Evolutionary conservation across 106 monocot species (phyloP).

Genomic region (Phalaenopsis equestris): DNA sequence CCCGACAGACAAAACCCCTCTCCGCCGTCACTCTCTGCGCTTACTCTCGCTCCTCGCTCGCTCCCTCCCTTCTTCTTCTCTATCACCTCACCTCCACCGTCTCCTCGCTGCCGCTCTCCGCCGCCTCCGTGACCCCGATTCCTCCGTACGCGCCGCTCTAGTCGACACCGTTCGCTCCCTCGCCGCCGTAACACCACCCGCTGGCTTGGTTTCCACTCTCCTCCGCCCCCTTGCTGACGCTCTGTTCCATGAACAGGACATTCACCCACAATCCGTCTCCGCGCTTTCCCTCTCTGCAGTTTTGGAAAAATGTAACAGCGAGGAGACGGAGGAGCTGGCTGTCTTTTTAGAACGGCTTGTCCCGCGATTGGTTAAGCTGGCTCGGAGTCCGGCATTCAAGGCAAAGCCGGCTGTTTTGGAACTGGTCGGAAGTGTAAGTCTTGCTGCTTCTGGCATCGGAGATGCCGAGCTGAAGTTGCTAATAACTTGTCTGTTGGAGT

Average conservation of each 20-base stretch:
- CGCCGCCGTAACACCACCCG: constrained; percentile 19
- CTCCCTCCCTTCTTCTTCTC: constrained; percentile 20
- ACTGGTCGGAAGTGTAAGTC: constrained; percentile 45
- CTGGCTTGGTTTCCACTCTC: constrained; percentile 15
- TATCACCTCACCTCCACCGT: constrained; percentile 51
- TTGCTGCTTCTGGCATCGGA: constrained; percentile 28
- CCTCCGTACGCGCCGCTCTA: constrained; percentile 77
- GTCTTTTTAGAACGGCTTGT: constrained; percentile 43
- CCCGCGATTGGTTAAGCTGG: constrained; percentile 62
- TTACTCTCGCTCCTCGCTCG: constrained; percentile 40
- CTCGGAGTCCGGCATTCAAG: constrained; percentile 62
- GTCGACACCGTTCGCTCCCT: constrained; percentile 70
- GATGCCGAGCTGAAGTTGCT: constrained; percentile 27
- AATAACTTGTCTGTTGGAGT: constrained; percentile 52
- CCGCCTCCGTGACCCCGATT: constrained; percentile 79
- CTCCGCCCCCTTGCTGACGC: constrained; percentile 67
- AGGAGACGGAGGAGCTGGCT: constrained; percentile 16
- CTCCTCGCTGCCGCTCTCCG: constrained; percentile 62
- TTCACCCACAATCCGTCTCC: constrained; percentile 48
- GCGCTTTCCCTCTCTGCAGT: constrained; percentile 67
- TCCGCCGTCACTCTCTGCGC: constrained; percentile 78
- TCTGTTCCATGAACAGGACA: constrained; percentile 80
- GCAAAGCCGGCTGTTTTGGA: constrained; percentile 64
- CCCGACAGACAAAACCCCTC: constrained; percentile 64
- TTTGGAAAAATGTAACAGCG: constrained; percentile 25